Evolutionary conservation across 768 basidiomycete species (phyloP).

Genomic region (Panus rudis): DNA sequence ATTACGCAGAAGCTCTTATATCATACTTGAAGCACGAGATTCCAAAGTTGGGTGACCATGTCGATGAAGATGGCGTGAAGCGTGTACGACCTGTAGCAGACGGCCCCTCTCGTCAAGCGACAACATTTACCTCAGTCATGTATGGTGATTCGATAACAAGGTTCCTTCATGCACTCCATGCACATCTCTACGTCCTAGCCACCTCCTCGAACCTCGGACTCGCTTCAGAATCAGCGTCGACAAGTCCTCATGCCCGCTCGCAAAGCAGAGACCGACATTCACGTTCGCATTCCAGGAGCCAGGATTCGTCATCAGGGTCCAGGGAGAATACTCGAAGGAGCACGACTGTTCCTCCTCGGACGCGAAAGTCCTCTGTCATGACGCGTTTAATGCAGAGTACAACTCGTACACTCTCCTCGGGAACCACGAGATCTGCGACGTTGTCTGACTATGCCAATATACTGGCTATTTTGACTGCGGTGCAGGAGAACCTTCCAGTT

Average conservation of each 20-base stretch:
- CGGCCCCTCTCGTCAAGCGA: conserved; percentile 40
- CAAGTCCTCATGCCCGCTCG: conserved; percentile 21
- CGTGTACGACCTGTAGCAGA: conserved; percentile 41
- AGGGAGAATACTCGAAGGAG: conserved; percentile 39
- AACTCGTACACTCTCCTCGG: conserved; percentile 34
- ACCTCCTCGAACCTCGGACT: conserved; percentile 60
- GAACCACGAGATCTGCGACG: conserved; percentile 43
- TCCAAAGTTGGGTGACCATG: conserved; percentile 48
- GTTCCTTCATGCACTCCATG: conserved; percentile 75
- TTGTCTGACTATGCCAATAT: conserved; percentile 72
- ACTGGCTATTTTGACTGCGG: conserved; percentile 54
- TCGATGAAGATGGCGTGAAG: conserved; percentile 39
- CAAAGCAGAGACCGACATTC: not conserved
- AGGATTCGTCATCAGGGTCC: conserved; percentile 19
- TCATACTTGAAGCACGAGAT: conserved; percentile 76
- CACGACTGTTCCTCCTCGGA: conserved; percentile 38
- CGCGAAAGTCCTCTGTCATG: conserved; percentile 51
- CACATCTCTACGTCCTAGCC: conserved; percentile 73
- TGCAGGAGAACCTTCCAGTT: conserved; percentile 69
- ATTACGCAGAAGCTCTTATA: conserved; percentile 67
- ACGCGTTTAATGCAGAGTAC: conserved; percentile 45
- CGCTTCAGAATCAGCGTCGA: conserved; percentile 26
- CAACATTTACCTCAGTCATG: conserved; percentile 40
- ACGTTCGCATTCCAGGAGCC: not conserved
- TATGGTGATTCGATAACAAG: conserved; percentile 59